These are phyloP conservation scores for Annona squamosa DNA, from an alignment of 164 flowering plant genomes.

Conservation along the genomic window DNA sequence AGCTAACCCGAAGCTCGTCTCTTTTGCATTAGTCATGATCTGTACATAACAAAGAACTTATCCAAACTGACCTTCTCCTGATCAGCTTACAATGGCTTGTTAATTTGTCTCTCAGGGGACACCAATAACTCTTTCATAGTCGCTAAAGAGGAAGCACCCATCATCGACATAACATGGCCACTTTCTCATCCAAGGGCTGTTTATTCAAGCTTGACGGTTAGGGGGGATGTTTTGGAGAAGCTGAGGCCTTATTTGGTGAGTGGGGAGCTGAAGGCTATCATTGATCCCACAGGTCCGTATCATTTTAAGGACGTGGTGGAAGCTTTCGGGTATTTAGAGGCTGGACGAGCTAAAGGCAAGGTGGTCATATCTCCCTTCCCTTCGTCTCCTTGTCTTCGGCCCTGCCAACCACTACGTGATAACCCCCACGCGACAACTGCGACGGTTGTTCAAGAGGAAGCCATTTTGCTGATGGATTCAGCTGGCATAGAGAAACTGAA, in stretches of 20 bases:
- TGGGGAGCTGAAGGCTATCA: slow-evolving; percentile 31
- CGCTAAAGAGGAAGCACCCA: slow-evolving; percentile 29
- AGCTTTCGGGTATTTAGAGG: slow-evolving; percentile 39
- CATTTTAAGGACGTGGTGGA: slow-evolving; percentile 22
- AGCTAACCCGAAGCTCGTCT: no score
- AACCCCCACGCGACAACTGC: slow-evolving; percentile 1
- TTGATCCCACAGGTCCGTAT: slow-evolving; percentile 35
- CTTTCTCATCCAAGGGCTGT: slow-evolving; percentile 33
- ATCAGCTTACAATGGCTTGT: neutral
- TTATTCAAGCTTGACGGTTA: slow-evolving; percentile 33
- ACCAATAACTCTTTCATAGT: slow-evolving; percentile 26
- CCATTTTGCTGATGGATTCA: neutral
- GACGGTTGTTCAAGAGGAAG: neutral
- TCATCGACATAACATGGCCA: slow-evolving; percentile 42
- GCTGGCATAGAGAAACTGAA: neutral
- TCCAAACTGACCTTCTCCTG: neutral
- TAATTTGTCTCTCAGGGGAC: slow-evolving; percentile 25
- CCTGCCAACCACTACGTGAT: slow-evolving; percentile 2
- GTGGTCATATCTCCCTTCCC: slow-evolving; percentile 32
- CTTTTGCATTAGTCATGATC: no score
- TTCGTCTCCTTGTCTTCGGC: neutral
- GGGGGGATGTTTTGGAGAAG: slow-evolving; percentile 31
- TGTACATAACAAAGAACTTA: no score
- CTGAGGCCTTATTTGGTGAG: slow-evolving; percentile 31
- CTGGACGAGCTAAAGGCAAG: slow-evolving; percentile 45